Evolutionary conservation across 2,329 filamentous ascomycete genomes (phyloP).

Genomic region (Alternaria dauci): DNA sequence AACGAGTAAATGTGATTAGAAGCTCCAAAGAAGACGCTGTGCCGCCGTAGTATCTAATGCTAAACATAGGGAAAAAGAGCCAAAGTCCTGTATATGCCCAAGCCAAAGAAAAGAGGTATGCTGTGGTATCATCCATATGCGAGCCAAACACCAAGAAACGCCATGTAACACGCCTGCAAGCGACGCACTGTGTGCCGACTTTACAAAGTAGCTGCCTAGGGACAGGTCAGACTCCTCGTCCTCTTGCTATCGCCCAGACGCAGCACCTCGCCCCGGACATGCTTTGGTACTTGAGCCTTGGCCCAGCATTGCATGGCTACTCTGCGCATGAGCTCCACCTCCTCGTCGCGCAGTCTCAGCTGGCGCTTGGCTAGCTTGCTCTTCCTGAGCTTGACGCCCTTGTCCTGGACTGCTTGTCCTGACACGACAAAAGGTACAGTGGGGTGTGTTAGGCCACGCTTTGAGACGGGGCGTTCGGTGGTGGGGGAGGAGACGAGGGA

Average conservation of each 20-base stretch:
- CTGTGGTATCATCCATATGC: slow-evolving; percentile 25
- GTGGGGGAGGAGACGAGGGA: slow-evolving; percentile 49
- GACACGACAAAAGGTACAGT: slow-evolving; percentile 18
- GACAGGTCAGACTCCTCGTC: slow-evolving; percentile 44
- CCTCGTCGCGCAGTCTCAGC: slow-evolving; percentile 54
- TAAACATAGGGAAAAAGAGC: slow-evolving; percentile 13
- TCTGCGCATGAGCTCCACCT: slow-evolving; percentile 53
- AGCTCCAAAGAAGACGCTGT: not conserved
- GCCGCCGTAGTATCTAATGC: slow-evolving; percentile 8
- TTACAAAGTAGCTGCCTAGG: slow-evolving; percentile 19
- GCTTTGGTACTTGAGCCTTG: slow-evolving; percentile 38
- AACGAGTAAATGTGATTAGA: slow-evolving; percentile 2
- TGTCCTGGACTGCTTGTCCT: slow-evolving; percentile 21
- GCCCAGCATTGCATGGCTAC: slow-evolving; percentile 56
- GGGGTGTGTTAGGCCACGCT: slow-evolving; percentile 34
- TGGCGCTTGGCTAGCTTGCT: slow-evolving; percentile 58
- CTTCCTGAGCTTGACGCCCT: slow-evolving; percentile 44
- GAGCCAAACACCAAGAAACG: slow-evolving; percentile 11
- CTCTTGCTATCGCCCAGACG: slow-evolving; percentile 28
- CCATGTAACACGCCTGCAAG: not conserved
- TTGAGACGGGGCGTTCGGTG: slow-evolving; percentile 23
- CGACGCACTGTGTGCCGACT: not conserved
- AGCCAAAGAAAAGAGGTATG: slow-evolving; percentile 13
- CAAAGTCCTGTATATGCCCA: not conserved
- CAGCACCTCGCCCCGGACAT: slow-evolving; percentile 35